Base-by-base conservation (phyloP, 1,139 yeast species). In the Taiozyma onychis region DNA sequence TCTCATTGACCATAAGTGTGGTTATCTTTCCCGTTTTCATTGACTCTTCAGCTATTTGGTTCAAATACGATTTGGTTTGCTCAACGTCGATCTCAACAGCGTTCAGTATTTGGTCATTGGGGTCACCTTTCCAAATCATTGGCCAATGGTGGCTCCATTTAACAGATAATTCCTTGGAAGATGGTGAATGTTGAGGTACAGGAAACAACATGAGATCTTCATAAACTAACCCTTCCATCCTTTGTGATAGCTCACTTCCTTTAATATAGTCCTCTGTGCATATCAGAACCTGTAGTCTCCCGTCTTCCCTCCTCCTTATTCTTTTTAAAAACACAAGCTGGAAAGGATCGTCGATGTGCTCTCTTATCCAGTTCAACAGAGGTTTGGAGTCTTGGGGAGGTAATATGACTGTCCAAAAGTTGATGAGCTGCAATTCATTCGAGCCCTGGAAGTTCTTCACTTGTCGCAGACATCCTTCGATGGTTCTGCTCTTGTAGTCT, bases 51-150 rank as follows among this genome's bases (percentile, higher is more conserved):
- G 66, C 55, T 5, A 78, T 61, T 26, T 56, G 48, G 5, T 56
- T 50, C n/a, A 85, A 68, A 61, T 78, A 71, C 6, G 57, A 49
- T 41, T 62, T 63, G 44, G 80, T 82, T 32, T 64, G 64, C 0
- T 60, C 67, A 45, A 81, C 71, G 55, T 86, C 79, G 48, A 83
- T 69, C 16, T 65, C 61, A 32, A 78, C 69, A 46, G 80, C 75
- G 45, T 79, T 78, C 26, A 89, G 71, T 44, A 81, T 81, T 61
- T 88, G 93, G 48, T 87, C 85, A 55, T 85, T 76, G 0, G 96
- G 95, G 61, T 91, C 88, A 0, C 98, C 98, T 58, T 90, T 83
- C 98, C 98, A 93, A 35, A 89, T 75, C 52, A 88, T 70, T 0
- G 98, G 98, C 99, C 99, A 93, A 55, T 78, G 79, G 1, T 63